phyloP scores from a whole-genome alignment of 2,329 filamentous ascomycete species.

The Colletotrichum navitas region DNA sequence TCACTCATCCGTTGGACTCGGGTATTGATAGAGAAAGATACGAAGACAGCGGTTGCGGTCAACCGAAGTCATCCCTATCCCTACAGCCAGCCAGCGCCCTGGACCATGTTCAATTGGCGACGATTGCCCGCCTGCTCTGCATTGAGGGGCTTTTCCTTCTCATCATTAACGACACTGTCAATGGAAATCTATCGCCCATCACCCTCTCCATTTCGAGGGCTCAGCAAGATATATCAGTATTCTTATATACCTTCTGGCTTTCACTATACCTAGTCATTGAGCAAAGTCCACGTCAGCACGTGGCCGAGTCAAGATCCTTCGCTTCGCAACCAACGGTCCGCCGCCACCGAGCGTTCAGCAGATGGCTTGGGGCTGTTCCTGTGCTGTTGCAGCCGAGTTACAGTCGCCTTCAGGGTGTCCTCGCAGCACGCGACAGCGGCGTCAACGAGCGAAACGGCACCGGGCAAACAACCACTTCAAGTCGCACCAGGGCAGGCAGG shows the following conservation, averaged over 20 bases:
- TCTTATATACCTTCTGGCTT: not conserved
- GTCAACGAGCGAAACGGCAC: not conserved
- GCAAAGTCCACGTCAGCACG: not conserved
- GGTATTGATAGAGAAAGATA: not conserved
- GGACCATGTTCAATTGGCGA: not conserved
- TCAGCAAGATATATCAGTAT: not conserved
- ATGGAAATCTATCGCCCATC: not conserved
- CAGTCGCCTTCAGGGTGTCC: not conserved
- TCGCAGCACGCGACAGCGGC: not conserved
- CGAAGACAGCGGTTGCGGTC: not conserved
- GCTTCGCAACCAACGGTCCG: not conserved
- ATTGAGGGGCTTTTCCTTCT: not conserved
- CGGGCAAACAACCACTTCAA: not conserved
- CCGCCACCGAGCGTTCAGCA: not conserved
- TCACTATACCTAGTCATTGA: not conserved
- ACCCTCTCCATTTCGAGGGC: not conserved
- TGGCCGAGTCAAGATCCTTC: not conserved
- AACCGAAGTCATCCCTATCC: not conserved
- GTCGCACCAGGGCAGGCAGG: not conserved
- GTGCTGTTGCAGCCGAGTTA: not conserved
- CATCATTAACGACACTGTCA: not conserved
- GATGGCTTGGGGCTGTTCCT: not conserved
- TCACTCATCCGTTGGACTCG: not conserved
- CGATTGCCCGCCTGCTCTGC: not conserved
- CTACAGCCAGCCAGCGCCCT: not conserved